Evolutionary conservation across 768 basidiomycete genomes (phyloP).

Genomic region (Tremella yokohamensis): DNA sequence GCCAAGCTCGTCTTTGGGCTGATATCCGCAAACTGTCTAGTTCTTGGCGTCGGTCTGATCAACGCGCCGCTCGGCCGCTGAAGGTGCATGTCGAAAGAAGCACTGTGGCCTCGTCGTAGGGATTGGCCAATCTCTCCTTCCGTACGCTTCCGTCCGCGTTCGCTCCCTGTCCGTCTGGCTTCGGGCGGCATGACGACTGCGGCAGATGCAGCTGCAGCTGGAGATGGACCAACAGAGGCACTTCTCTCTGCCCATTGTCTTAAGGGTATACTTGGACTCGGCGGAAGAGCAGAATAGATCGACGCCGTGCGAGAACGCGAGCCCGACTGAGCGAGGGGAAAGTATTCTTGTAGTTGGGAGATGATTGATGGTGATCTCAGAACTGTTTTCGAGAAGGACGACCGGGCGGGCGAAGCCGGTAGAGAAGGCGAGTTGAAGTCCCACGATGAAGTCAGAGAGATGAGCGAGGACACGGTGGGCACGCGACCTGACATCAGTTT

Average conservation of each 20-base stretch:
- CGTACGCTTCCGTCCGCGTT: conserved; percentile 12
- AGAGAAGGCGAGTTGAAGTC: conserved; percentile 12
- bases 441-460: conserved; percentile 14
- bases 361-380: conserved; percentile 11
- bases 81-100: conserved; percentile 15
- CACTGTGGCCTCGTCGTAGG: conserved; percentile 18
- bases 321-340: neutral
- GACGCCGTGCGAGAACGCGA: conserved; percentile 7
- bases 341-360: conserved; percentile 9
- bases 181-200: neutral
- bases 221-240: neutral
- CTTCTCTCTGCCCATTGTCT: conserved; percentile 6
- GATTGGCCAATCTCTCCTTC: neutral
- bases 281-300: conserved; percentile 6
- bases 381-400: neutral
- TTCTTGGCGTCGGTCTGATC: too few relatives aligned
- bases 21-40: too few relatives aligned
- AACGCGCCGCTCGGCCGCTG: too few relatives aligned
- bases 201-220: neutral
- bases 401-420: conserved; percentile 1
- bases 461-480: conserved; percentile 26
- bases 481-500: conserved; percentile 20
- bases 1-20: too few relatives aligned
- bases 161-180: conserved; percentile 16
- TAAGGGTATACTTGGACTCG: conserved; percentile 1